Percentiles rank a stretch among this genome's conserved stretches.
These are phyloP conservation scores for Penicillium bialowiezense DNA, from an alignment of 495 filamentous ascomycete species.

Conservation along the genomic window DNA sequence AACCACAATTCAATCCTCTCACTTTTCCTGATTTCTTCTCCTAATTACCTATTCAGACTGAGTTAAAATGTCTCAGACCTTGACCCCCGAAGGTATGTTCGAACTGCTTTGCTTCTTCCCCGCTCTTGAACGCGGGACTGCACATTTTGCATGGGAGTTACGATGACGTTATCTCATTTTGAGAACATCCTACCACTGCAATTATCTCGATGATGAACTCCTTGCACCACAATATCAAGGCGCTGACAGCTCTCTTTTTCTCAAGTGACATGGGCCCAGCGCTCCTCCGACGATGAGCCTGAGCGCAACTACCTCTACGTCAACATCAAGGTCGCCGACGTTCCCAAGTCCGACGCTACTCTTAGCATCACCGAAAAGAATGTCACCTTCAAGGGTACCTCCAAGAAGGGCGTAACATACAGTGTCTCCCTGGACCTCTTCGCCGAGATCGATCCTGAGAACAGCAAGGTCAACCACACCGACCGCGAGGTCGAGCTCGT, in stretches of 20 bases:
- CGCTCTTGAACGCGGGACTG: conserved; percentile 17
- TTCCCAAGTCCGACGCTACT: conserved; percentile 63
- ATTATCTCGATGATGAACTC: conserved; percentile 1
- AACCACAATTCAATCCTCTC: conserved; percentile 7
- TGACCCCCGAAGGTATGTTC: conserved; percentile 42
- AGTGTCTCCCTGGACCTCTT: conserved; percentile 85
- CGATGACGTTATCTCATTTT: conserved; percentile 13
- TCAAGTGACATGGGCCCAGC: conserved; percentile 98
- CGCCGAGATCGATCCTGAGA: conserved; percentile 81
- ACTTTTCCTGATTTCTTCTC: not conserved
- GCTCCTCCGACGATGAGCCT: conserved; percentile 74
- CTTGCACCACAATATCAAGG: not conserved
- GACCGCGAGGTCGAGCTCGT: conserved; percentile 82
- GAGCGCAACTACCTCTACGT: conserved; percentile 92
- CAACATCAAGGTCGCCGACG: conserved; percentile 82
- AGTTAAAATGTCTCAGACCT: conserved; percentile 30
- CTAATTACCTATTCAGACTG: not conserved
- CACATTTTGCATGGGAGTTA: conserved; percentile 24
- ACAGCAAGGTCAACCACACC: conserved; percentile 80
- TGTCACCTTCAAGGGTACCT: conserved; percentile 78
- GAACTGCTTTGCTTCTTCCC: conserved; percentile 37
- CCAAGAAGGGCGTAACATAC: conserved; percentile 79
- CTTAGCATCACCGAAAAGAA: conserved; percentile 74
- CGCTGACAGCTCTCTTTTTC: conserved; percentile 18
- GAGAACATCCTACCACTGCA: not conserved